Base-by-base conservation (phyloP, 768 basidiomycete genomes). In the Agrocybe pediades region DNA sequence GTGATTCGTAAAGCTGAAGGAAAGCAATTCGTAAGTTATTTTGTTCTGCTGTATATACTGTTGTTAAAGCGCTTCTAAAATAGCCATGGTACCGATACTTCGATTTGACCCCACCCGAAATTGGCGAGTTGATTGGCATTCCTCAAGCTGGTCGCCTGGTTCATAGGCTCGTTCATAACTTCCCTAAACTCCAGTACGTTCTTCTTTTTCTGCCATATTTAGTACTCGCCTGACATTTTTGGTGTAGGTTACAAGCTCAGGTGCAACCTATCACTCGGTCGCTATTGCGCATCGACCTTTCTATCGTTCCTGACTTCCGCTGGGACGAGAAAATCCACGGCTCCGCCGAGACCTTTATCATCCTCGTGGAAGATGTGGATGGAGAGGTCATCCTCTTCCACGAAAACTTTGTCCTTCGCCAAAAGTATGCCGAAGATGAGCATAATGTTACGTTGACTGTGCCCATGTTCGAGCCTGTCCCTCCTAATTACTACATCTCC, bases 241-340 rank as follows among this genome's bases (percentile, higher is more conserved):
- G 55, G 4, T 15, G 46, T 58, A 92, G 89, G 61, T 74, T 99
- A 11, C 90, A 96, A 68, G 96, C 97, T 0, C 92, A 97, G 65
- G 96, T 98, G 0, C 92, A 97, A 62, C 97, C 96, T 0, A 94
- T 99, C 63, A 98, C 97, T 0, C 87, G 95, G 9, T 91, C 93
- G 0, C 83, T 98, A 13, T 81, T 99, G 13, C 86, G 92, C 27
- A 88, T 98, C 51, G 96, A 98, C 59, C 73, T 99, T 15, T 93
- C 92, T 2, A 95, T 99, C 65, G 84, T 86, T 2, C 95, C 97
- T n/a, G 97, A 98, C 66, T 99, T 98, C 84, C 83, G 88, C 41
- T 99, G 97, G 97, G 95, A 98, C 30, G 92, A 94, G 63, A 92
- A 92, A 68, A 83, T 95, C 6, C 96, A 98, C 60, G 92, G 94